phyloP scores from a whole-genome alignment of 352 stramenopile species.

The Globisporangium echinulatum region DNA sequence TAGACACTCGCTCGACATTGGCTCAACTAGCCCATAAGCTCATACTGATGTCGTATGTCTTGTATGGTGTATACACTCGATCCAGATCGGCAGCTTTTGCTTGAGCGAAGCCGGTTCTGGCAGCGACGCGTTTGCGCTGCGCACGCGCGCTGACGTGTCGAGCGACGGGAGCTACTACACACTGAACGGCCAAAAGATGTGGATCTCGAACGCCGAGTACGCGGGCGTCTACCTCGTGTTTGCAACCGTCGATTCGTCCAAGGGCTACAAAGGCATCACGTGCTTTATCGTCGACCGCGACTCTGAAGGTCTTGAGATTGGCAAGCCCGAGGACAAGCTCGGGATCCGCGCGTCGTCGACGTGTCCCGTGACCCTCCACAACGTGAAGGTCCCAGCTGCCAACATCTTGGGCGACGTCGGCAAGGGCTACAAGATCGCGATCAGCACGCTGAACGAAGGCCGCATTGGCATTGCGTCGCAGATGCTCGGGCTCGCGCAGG shows the following conservation, averaged over 20 bases:
- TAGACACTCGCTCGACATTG: too few species aligned
- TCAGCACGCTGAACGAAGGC: slow-evolving; percentile 94
- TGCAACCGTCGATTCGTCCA: slow-evolving; percentile 88
- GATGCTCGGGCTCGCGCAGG: slow-evolving; percentile 95
- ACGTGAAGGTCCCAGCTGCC: slow-evolving; percentile 91
- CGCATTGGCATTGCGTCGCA: slow-evolving; percentile 97
- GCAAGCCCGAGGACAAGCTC: slow-evolving; percentile 95
- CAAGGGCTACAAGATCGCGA: slow-evolving; percentile 96
- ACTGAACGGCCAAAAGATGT: slow-evolving; percentile 95
- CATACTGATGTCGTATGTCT: too few species aligned
- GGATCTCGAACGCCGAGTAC: slow-evolving; percentile 97
- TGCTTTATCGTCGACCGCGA: slow-evolving; percentile 96
- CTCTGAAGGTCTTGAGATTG: slow-evolving; percentile 89
- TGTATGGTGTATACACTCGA: too few species aligned
- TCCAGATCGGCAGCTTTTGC: slow-evolving; percentile 93
- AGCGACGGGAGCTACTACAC: slow-evolving; percentile 91
- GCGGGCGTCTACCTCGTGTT: slow-evolving; percentile 95
- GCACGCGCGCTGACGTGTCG: slow-evolving; percentile 86
- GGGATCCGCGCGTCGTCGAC: slow-evolving; percentile 95
- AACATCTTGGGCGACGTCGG: slow-evolving; percentile 93
- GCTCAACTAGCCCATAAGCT: too few species aligned
- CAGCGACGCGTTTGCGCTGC: slow-evolving; percentile 95
- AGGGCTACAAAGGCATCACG: slow-evolving; percentile 97
- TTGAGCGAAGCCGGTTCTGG: slow-evolving; percentile 92
- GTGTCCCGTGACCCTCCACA: slow-evolving; percentile 91